These are phyloP conservation scores for Geosiphon pyriformis DNA, from an alignment of 192 early-diverging fungal genomes.

Conservation along the genomic window DNA sequence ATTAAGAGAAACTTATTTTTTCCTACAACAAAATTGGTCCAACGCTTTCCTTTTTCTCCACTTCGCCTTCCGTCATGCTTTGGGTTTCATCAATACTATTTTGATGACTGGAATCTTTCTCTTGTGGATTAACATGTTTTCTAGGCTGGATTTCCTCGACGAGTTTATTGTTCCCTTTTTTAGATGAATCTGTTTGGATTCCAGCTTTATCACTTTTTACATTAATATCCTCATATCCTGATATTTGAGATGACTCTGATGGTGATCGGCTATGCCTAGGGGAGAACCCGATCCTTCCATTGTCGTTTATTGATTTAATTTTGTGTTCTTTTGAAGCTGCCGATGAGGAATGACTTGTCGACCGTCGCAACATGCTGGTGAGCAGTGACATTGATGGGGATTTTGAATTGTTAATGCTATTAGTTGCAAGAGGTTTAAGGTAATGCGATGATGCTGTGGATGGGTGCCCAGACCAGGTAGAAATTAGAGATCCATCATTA, in stretches of 20 bases:
- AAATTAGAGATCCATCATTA: slow-evolving; percentile 1
- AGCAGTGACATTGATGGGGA: slow-evolving; percentile 10
- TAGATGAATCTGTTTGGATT: too few relatives aligned
- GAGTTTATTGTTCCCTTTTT: too few relatives aligned
- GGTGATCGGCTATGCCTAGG: neutral
- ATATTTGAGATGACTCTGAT: neutral
- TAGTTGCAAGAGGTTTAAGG: neutral
- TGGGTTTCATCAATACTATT: too few relatives aligned
- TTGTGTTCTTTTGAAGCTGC: neutral
- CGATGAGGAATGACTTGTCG: neutral
- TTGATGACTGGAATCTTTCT: too few relatives aligned
- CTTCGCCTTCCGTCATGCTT: too few relatives aligned
- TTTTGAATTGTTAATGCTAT: neutral
- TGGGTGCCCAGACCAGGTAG: neutral
- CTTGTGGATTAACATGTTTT: too few relatives aligned
- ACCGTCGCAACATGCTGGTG: slow-evolving; percentile 11
- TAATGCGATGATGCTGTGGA: neutral
- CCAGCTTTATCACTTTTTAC: too few relatives aligned
- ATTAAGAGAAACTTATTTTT: too few relatives aligned
- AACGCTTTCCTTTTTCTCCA: too few relatives aligned
- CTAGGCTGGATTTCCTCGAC: too few relatives aligned
- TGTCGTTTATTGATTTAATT: neutral
- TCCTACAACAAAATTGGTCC: too few relatives aligned
- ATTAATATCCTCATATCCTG: neutral
- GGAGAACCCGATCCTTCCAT: neutral